Percentiles rank a stretch among this genome's conserved stretches.
Conservation (phyloP, 2,329 filamentous ascomycete genomes). For the Calycina herbarum region DNA sequence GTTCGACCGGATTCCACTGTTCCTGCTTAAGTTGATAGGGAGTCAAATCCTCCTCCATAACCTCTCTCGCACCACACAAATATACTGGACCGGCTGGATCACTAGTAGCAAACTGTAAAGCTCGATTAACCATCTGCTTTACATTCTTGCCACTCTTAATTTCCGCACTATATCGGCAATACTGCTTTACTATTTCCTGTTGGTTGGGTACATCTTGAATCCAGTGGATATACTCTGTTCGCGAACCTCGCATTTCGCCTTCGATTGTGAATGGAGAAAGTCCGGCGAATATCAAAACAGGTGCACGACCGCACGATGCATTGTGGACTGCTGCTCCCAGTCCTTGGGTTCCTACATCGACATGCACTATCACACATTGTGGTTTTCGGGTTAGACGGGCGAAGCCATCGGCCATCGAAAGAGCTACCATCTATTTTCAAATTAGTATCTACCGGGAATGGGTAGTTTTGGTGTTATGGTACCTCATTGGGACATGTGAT, state of each 20-base stretch:
- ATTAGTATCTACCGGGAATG: conserved; percentile 13
- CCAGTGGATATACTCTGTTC: conserved; percentile 79
- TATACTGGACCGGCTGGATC: conserved; percentile 71
- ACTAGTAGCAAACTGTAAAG: conserved; percentile 68
- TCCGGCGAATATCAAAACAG: conserved; percentile 71
- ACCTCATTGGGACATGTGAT: conserved; percentile 74
- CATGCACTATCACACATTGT: conserved; percentile 66
- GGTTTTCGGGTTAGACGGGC: conserved; percentile 65
- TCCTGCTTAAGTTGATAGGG: conserved; percentile 57
- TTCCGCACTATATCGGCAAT: conserved; percentile 70
- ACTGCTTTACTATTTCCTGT: conserved; percentile 70
- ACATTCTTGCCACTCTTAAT: conserved; percentile 72
- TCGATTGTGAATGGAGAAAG: conserved; percentile 72
- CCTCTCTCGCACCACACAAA: conserved; percentile 63
- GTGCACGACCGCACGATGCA: conserved; percentile 66
- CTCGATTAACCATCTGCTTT: conserved; percentile 73
- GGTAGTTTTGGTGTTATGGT: conserved; percentile 21
- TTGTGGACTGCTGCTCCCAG: conserved; percentile 68
- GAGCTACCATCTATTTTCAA: conserved; percentile 62
- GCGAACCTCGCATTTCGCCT: conserved; percentile 66
- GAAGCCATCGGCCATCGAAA: conserved; percentile 77
- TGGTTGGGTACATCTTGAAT: conserved; percentile 77
- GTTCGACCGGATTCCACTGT: conserved; percentile 61
- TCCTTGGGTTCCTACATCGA: conserved; percentile 77
- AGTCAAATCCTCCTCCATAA: conserved; percentile 69